A percentile compares a stretch with the other conserved stretches of the same genome.
Conservation (phyloP, 75 land plant genomes). For the Picea glauca region DNA sequence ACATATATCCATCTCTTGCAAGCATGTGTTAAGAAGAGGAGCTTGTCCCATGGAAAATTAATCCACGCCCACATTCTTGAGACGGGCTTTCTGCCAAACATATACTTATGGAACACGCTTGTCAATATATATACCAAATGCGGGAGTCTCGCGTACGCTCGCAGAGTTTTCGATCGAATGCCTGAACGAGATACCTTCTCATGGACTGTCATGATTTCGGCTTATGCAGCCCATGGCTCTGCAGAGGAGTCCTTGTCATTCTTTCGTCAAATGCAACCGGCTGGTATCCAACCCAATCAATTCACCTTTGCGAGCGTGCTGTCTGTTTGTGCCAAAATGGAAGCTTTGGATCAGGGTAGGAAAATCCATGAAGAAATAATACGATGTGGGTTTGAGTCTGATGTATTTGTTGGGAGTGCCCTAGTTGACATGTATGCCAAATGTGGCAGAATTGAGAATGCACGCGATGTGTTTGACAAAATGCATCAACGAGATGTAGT, state of each 20-base stretch:
- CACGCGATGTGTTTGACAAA: neutral
- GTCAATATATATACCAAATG: constrained; percentile 13
- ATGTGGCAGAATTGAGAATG: constrained; percentile 8
- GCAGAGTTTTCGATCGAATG: constrained; percentile 30
- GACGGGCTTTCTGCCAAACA: neutral
- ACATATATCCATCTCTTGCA: neutral
- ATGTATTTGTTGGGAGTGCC: neutral
- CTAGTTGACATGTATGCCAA: constrained; percentile 9
- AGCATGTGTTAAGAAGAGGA: neutral
- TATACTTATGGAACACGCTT: constrained; percentile 32
- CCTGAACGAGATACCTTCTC: constrained; percentile 24
- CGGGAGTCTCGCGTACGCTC: neutral
- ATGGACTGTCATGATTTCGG: constrained; percentile 34
- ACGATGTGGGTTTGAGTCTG: neutral
- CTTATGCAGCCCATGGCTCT: constrained; percentile 24
- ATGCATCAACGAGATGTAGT: neutral
- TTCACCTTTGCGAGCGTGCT: neutral
- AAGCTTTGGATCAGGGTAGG: neutral
- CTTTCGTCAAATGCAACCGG: neutral
- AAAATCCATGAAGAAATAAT: neutral
- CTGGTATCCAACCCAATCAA: neutral
- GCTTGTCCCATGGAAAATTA: neutral
- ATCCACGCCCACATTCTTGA: neutral
- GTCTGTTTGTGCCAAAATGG: neutral
- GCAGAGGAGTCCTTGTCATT: neutral